Conservation (phyloP, 805 yeast species). For the Ogataea parapolymorpha region DNA sequence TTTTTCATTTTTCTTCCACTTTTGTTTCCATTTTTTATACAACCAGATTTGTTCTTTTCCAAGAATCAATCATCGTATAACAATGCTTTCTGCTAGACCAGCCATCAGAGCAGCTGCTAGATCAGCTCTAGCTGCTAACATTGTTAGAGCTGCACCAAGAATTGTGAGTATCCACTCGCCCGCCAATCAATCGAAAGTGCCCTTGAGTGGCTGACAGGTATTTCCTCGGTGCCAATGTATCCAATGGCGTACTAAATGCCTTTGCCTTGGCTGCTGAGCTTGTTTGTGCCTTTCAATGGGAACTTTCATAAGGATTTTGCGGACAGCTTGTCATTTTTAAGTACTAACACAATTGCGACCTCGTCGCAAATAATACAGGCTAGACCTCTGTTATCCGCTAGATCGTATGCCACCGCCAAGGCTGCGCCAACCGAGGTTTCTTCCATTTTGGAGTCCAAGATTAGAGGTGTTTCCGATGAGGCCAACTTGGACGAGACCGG, state of each 20-base stretch:
- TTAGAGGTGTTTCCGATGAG: slow-evolving; percentile 98
- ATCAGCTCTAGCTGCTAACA: slow-evolving; percentile 59
- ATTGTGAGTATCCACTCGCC: slow-evolving; percentile 37
- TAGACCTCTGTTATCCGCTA: slow-evolving; percentile 62
- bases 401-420: slow-evolving; percentile 93
- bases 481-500: slow-evolving; percentile 99
- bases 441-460: slow-evolving; percentile 97
- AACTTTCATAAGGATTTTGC: background rate
- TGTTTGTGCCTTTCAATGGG: background rate
- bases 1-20: slow-evolving; percentile 14
- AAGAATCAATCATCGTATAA: slow-evolving; percentile 13
- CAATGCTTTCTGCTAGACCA: slow-evolving; percentile 83
- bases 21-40: slow-evolving; percentile 16
- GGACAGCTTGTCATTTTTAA: background rate
- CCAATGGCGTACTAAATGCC: slow-evolving; percentile 1
- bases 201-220: background rate
- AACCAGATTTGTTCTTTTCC: slow-evolving; percentile 14
- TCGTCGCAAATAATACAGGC: slow-evolving; percentile 42
- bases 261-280: background rate
- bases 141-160: slow-evolving; percentile 43
- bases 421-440: slow-evolving; percentile 99
- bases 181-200: slow-evolving; percentile 3
- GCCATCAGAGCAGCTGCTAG: slow-evolving; percentile 82
- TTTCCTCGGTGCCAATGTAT: slow-evolving; percentile 1
- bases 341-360: slow-evolving; percentile 19